Base-by-base conservation (phyloP, 1,284 basidiomycete species). In the Ustilago curta region DNA sequence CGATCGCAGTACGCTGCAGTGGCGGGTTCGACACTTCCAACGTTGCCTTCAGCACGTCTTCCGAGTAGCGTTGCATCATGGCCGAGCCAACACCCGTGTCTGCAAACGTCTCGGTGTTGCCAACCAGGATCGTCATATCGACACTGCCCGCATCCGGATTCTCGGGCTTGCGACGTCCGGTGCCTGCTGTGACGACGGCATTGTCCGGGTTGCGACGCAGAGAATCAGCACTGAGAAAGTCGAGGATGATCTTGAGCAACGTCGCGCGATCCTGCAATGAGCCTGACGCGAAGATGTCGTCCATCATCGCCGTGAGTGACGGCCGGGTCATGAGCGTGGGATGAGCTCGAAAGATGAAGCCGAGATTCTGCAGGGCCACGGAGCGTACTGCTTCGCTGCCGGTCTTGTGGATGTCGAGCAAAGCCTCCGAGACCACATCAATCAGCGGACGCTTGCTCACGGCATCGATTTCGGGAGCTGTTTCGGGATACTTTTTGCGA, bases 61-160 rank as follows among this genome's bases (percentile, higher is more conserved):
- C 87, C 44, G 98, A 88, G 80, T 97, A 98, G 32, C 94, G 91
- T 82, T 99, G 97, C 2, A 97, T 91, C 39, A 99, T 89, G 3
- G 93, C 92, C 1, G 95, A 95, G 83, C 93, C 93, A 56, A 97
- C 93, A 45, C 95, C 95, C 92, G 96, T 97, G 80, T 99, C 96
- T 0, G 94, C 94, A 84, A 97, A 95, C 0, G 91, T 92, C 77
- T 94, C 92, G 0, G 94, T 94, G 79, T 95, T 95, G 2, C 97
- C 97, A 8, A 97, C 92, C 2, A 99, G 87, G 78, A 97, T 93
- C 2, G 92, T 63, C 90, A 97, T 93, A 79, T 83, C 76, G 31
- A 73, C 64, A 19, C 59, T 78, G 47, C 94, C 91, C 42, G 93
- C 90, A 27, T 88, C 87, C n/a, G 86, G 85, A 1, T 86, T 79